Evolutionary conservation across 306 rosid species (phyloP), one percentile per base, ranked within the genome.

Genomic region (Delonix regia): DNA sequence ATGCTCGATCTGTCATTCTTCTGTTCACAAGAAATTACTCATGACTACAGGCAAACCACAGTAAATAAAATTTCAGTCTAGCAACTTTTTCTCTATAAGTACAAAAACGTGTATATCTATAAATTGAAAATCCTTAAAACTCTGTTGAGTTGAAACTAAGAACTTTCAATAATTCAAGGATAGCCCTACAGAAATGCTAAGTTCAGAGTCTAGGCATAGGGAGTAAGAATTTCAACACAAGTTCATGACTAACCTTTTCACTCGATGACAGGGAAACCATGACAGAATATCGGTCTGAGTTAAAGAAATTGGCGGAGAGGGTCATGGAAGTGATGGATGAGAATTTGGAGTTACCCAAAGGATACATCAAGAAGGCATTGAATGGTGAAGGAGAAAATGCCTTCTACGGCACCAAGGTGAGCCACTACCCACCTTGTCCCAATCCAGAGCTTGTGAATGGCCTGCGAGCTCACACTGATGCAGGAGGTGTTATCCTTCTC

Each of bases 341-440:
- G 90, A 94, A 94, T 81, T 82, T 94, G 63, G 97, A 92, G 2
- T 64, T 92, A 25, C 86, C 92, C 12, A 81, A 74, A 61, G 97
- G 97, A 44, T 87, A 85, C 87, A 89, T 92, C 49, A 84, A 89
- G 91, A 91, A 81, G 57, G 89, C 94, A 74, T 86, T 92, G 76
- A 88, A 90, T n/a, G 93, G 83, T 15, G 92, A 82, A 14, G 90
- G 64, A 79, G 71, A 92, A 27, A 82, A 73, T 61, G 96, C 94
- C 51, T 94, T 89, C 81, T 92, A 90, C 38, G 98, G 98, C 11
- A 94, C 98, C 64, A 92, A 94, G 86, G 97, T 94, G 74, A 94
- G 97, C 81, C 98, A 94, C 85, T 94, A 94, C 93, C 98, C 98
- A 5, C 92, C 98, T 0, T 92, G 97, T 69, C 97, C 97, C 11